These are phyloP conservation scores for Ramularia collo-cygni DNA, from an alignment of 2,329 filamentous ascomycete genomes.

Conservation along the genomic window DNA sequence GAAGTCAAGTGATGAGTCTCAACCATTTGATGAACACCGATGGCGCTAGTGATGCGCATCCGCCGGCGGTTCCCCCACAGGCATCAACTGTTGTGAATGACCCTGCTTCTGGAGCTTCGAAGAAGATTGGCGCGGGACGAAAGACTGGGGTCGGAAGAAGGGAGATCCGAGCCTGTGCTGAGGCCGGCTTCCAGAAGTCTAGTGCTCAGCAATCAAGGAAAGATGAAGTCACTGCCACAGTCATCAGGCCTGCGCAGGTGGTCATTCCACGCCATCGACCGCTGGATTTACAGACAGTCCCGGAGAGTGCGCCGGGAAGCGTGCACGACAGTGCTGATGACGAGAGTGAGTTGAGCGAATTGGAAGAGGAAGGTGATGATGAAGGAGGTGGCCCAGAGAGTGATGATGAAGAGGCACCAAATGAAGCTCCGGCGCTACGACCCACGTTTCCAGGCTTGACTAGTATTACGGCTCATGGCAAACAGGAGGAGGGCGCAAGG, in stretches of 20 bases:
- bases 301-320: conserved; percentile 51
- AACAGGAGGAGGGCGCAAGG: too few species aligned
- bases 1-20: conserved; percentile 29
- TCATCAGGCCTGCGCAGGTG: conserved; percentile 20
- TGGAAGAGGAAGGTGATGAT: conserved; percentile 35
- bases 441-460: conserved; percentile 20
- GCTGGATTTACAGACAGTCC: conserved; percentile 24
- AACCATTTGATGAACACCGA: conserved; percentile 31
- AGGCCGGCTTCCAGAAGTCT: conserved; percentile 44
- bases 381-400: conserved; percentile 36
- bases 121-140: conserved; percentile 29
- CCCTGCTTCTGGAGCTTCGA: conserved; percentile 8
- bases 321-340: conserved; percentile 48
- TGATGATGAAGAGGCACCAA: conserved; percentile 34
- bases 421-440: conserved; percentile 7
- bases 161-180: conserved; percentile 53
- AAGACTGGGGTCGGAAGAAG: conserved; percentile 54
- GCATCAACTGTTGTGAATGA: conserved; percentile 4
- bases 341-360: conserved; percentile 49
- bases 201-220: conserved; percentile 10
- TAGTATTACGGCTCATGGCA: too few species aligned
- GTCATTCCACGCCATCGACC: conserved; percentile 22
- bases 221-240: conserved; percentile 3
- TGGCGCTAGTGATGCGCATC: conserved; percentile 17
- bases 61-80: conserved; percentile 7